Conservation (phyloP, 192 early-diverging fungal species). For the Phycomyces blakesleeanus region DNA sequence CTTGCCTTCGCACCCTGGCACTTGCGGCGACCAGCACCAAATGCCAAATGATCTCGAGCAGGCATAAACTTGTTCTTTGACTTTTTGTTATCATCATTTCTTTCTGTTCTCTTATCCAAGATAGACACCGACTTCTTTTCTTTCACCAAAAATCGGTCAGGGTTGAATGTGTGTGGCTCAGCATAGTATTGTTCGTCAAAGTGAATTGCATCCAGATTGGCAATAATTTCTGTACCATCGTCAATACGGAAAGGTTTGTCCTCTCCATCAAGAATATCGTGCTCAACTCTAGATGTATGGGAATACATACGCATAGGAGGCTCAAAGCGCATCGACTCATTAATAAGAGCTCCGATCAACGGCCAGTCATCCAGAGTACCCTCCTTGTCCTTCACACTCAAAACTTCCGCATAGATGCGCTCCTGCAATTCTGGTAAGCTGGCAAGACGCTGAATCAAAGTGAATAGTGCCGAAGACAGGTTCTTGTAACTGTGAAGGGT, state of each 20-base stretch:
- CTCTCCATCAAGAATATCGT: constrained; percentile 25
- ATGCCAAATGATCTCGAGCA: constrained; percentile 30
- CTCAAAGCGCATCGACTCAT: constrained; percentile 27
- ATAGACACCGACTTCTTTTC: constrained; percentile 1
- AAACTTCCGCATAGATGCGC: constrained; percentile 30
- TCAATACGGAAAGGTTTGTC: constrained; percentile 35
- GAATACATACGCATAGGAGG: constrained; percentile 24
- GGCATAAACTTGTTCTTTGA: neutral
- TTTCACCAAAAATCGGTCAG: constrained; percentile 35
- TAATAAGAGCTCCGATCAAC: constrained; percentile 22
- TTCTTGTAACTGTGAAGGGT: constrained; percentile 29
- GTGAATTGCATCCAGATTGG: constrained; percentile 45
- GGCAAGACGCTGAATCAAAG: constrained; percentile 38
- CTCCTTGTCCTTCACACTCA: neutral
- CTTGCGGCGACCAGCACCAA: constrained; percentile 34
- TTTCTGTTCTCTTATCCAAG: neutral
- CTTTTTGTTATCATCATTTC: neutral
- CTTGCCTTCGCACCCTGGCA: constrained; percentile 24
- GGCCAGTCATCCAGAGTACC: constrained; percentile 1
- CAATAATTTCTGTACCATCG: constrained; percentile 18
- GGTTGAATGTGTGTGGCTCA: constrained; percentile 37
- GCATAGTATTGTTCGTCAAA: constrained; percentile 37
- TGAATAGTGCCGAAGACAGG: constrained; percentile 27
- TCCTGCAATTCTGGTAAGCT: constrained; percentile 35
- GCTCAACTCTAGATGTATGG: constrained; percentile 35